Conservation (phyloP, 176 grass and related monocot species). For the Paspalum notatum region DNA sequence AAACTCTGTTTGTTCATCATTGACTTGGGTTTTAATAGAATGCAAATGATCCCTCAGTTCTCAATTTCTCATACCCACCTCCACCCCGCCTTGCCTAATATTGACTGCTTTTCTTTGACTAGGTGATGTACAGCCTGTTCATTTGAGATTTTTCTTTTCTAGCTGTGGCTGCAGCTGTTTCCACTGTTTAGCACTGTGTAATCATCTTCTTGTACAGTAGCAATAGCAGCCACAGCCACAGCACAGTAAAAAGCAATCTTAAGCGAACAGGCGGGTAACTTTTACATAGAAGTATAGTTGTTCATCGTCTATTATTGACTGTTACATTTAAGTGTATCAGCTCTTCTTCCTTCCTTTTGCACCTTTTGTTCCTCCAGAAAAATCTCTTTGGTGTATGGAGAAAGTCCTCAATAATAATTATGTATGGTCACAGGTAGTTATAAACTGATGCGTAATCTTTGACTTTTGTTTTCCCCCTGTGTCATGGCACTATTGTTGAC, state of each 20-base stretch:
- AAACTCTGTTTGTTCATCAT: not conserved
- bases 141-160: no score
- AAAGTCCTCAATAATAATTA: not conserved
- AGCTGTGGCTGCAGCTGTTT: no score
- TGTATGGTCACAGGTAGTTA: conserved; percentile 16
- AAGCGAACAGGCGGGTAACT: no score
- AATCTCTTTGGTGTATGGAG: conserved; percentile 2
- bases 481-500: not conserved
- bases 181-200: no score
- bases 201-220: no score
- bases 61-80: no score
- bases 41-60: not conserved
- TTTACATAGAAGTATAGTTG: not conserved
- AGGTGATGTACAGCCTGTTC: no score
- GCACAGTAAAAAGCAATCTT: no score
- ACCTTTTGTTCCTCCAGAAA: not conserved
- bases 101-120: conserved; percentile 1
- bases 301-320: not conserved
- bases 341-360: conserved; percentile 2
- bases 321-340: conserved; percentile 18
- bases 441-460: not conserved
- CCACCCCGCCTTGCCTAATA: not conserved
- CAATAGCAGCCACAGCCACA: no score
- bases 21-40: not conserved
- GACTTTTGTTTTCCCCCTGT: not conserved